Evolutionary conservation across 768 basidiomycete species (phyloP), one percentile per base, ranked within the genome.

Genomic region (Tubosaeta sp.): DNA sequence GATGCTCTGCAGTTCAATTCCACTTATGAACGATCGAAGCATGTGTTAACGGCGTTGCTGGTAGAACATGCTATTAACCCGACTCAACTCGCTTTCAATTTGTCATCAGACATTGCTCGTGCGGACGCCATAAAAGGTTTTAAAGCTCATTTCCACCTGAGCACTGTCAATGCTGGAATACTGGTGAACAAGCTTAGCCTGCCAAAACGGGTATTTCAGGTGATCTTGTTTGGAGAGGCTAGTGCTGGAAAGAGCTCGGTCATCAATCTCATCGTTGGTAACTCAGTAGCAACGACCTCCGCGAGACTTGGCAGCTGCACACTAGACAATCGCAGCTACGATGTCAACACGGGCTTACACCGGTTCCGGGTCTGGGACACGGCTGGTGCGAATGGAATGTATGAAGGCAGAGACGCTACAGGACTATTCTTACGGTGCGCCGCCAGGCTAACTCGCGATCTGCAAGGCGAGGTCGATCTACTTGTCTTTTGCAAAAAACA

Each of bases 191-290:
- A 41, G 9, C 57, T 65, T 27, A 53, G n/a, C 19, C 44, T 10
- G 1, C 50, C 54, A 33, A n/a, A n/a, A n/a, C 59, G 58, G 11
- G 51, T 53, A 35, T 54, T 60, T 44, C 72, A 70, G 33, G 56
- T 67, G 6, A 57, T 76, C 35, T 34, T 76, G 12, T 74, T 76
- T 37, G 75, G 76, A 5, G 72, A 74, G 43, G 72, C 47, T 71
- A 72, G 0, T n/a, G n/a, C n/a, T n/a, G n/a, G n/a, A n/a, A n/a
- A n/a, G n/a, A n/a, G n/a, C n/a, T n/a, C n/a, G n/a, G 52, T 76
- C 43, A 55, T 76, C 53, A 77, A 0, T 19, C 55, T 0, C n/a
- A n/a, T n/a, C n/a, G n/a, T n/a, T n/a, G n/a, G n/a, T n/a, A n/a
- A n/a, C n/a, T n/a, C n/a, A n/a, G n/a, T n/a, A n/a, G n/a, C n/a